Evolutionary conservation across 1,139 yeast genomes (phyloP), one percentile per base, ranked within the genome.

Genomic region (Candida sp.): DNA sequence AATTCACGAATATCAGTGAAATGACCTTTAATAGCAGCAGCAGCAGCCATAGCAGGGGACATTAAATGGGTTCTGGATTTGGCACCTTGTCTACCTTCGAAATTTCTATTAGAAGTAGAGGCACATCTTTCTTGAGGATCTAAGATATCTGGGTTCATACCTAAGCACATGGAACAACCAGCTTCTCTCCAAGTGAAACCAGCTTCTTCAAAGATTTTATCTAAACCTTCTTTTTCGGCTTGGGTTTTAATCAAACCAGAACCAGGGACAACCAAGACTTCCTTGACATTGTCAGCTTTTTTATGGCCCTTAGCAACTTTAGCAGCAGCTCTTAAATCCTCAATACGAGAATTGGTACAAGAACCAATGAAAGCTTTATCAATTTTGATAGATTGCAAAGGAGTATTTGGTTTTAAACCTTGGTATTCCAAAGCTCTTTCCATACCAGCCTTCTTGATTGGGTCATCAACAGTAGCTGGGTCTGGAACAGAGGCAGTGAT

Each of bases 21-120:
- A 61, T 84, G 91, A 53, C 99, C 99, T 47, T 80, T 81, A 52
- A 93, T 84, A 56, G 95, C 97, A 29, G 99, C 98, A 33, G 97
- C 97, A 21, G 99, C 99, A 40, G 99, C 98, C 99, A 93, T 93
- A 30, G 96, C 96, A 33, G 99, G 99, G 12, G 97, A 89, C 95
- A 91, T 89, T 63, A 93, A 79, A 63, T 93, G 99, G 21, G 98
- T 93, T 73, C 99, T 82, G n/a, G 97, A 89, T 47, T 71, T 73
- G 42, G 97, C 96, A 70, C 99, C 99, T 75, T 93, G 99, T 70
- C 99, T 93, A 57, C 99, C 99, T 70, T 93, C 97, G 64, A 93
- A 93, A 74, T 93, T 93, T 79, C 99, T 87, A 77, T 93, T 93
- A 25, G 98, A 91, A 27, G 99, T 93, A 21, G 98, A 91, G 5